Evolutionary conservation across 2,329 filamentous ascomycete species (phyloP).

Genomic region (Sporothrix sp.): DNA sequence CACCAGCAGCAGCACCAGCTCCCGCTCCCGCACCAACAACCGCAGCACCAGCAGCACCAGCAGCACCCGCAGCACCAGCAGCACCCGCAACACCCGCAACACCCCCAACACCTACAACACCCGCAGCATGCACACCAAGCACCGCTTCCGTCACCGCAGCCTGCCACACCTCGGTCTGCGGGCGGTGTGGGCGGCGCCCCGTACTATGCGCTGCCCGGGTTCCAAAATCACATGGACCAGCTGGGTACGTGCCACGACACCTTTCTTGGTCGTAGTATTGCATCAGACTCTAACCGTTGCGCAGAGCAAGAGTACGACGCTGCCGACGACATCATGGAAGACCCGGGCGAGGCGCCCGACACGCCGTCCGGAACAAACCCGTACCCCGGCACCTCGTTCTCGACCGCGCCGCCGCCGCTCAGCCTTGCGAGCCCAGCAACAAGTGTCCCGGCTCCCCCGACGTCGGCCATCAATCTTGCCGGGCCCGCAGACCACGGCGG

Average conservation of each 20-base stretch:
- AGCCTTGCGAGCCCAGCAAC: conserved; percentile 29
- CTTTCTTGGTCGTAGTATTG: too few relatives aligned
- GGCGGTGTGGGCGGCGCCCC: conserved; percentile 32
- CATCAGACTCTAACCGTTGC: too few relatives aligned
- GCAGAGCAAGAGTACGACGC: conserved; percentile 97
- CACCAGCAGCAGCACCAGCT: conserved; percentile 20
- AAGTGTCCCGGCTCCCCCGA: conserved; percentile 16
- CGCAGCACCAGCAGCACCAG: conserved; percentile 10
- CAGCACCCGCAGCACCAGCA: conserved; percentile 13
- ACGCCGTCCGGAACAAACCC: conserved; percentile 55
- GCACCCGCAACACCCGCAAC: conserved; percentile 29
- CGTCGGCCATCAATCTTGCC: conserved; percentile 12
- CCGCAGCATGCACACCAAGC: conserved; percentile 14
- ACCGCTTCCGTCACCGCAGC: conserved; percentile 18
- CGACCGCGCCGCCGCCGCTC: conserved; percentile 32
- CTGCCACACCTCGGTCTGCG: conserved; percentile 20
- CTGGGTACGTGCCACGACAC: too few relatives aligned
- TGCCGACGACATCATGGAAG: conserved; percentile 79
- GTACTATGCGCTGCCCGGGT: conserved; percentile 73
- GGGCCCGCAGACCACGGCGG: neutral
- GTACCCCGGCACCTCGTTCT: conserved; percentile 50
- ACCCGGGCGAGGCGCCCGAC: conserved; percentile 54
- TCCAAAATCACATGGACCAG: conserved; percentile 91
- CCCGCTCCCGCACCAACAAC: conserved; percentile 9
- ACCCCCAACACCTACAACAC: conserved; percentile 19